Conservation (phyloP, 2,329 filamentous ascomycete genomes). For the Pseudogymnoascus sp. region DNA sequence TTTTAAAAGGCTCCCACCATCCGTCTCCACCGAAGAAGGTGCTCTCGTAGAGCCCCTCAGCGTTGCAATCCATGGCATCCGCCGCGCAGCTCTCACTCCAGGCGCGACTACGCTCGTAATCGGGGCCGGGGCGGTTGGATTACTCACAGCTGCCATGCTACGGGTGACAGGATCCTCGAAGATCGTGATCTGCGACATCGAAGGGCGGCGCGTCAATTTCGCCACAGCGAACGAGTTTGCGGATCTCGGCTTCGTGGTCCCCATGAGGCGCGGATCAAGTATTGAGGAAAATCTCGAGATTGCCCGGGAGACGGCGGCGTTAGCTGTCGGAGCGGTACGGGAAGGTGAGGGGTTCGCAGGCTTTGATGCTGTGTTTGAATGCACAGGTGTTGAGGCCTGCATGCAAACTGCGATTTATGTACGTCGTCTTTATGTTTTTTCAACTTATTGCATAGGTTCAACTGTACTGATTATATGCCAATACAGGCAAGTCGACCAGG, state of each 20-base stretch:
- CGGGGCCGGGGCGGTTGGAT: constrained; percentile 87
- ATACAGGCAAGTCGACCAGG: constrained; percentile 54
- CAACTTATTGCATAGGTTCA: too few relatives aligned
- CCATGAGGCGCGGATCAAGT: constrained; percentile 26
- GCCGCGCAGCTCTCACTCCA: constrained; percentile 70
- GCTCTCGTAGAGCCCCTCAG: constrained; percentile 84
- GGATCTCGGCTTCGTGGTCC: constrained; percentile 27
- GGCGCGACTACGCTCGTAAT: constrained; percentile 84
- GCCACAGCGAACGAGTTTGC: constrained; percentile 42
- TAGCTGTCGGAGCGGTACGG: too few relatives aligned
- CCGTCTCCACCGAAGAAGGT: constrained; percentile 85
- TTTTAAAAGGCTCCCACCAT: constrained; percentile 39
- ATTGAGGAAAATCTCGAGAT: constrained; percentile 30
- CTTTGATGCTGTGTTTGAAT: too few relatives aligned
- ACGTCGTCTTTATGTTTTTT: too few relatives aligned
- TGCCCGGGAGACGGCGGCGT: constrained; percentile 1
- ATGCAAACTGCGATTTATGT: too few relatives aligned
- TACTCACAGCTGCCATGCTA: constrained; percentile 39
- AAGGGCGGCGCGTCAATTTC: constrained; percentile 77
- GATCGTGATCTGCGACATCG: constrained; percentile 90
- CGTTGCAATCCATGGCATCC: constrained; percentile 82
- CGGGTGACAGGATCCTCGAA: constrained; percentile 77
- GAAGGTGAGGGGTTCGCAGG: too few relatives aligned
- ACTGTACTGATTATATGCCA: not conserved
- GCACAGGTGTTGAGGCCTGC: too few relatives aligned